phyloP scores from a whole-genome alignment of 768 basidiomycete species.

The Hericium coralloides region DNA sequence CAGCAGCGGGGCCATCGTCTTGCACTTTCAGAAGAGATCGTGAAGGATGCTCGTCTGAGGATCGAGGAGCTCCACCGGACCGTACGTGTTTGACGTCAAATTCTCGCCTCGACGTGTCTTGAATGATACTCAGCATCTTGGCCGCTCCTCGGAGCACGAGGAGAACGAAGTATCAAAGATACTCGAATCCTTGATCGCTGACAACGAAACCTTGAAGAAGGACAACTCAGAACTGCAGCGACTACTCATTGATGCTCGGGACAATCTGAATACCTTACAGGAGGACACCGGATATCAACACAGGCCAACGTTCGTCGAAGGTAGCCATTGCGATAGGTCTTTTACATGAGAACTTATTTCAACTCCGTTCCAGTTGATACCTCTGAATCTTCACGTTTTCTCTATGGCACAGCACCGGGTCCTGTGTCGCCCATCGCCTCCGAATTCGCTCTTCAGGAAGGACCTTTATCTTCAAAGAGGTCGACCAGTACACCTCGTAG shows the following conservation, averaged over 20 bases:
- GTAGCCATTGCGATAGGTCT: not conserved
- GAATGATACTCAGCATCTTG: constrained; percentile 22
- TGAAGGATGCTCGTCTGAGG: constrained; percentile 56
- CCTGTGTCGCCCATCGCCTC: constrained; percentile 13
- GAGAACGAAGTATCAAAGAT: constrained; percentile 57
- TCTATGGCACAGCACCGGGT: constrained; percentile 8
- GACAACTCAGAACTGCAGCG: constrained; percentile 76
- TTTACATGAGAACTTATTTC: too few relatives aligned
- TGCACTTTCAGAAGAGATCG: constrained; percentile 57
- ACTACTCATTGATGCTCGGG: constrained; percentile 65
- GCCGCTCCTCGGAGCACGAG: constrained; percentile 31
- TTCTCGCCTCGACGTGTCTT: not conserved
- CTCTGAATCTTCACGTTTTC: not conserved
- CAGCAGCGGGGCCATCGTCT: constrained; percentile 48
- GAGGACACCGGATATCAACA: constrained; percentile 72
- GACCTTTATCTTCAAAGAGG: not conserved
- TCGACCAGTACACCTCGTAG: constrained; percentile 11
- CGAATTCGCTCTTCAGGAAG: constrained; percentile 4
- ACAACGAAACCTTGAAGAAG: constrained; percentile 74
- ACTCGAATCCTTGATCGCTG: constrained; percentile 77
- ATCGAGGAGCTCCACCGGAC: constrained; percentile 52
- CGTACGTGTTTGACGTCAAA: constrained; percentile 26
- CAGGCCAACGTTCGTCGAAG: constrained; percentile 12
- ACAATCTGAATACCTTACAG: constrained; percentile 60
- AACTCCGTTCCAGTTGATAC: too few relatives aligned